Base-by-base conservation (phyloP, 495 filamentous ascomycete species). In the Massariosphaeria phaeospora region DNA sequence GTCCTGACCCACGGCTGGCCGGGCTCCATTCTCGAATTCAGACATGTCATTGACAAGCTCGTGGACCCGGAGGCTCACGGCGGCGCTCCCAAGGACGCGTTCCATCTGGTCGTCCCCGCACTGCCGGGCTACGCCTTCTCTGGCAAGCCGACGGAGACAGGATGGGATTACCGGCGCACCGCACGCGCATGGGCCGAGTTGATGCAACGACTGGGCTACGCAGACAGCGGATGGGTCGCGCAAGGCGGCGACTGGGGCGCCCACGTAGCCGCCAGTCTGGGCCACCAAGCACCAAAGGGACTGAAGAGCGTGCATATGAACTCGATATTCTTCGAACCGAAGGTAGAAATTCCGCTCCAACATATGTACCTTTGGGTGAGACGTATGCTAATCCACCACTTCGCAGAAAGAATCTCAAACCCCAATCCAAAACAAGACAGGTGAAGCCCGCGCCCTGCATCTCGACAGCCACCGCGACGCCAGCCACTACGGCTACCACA, bases 91-190 rank as follows among this genome's bases (percentile, higher is more conserved):
- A 66, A 71, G 4, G 82, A 79, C 13, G 70, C 77, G 1, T 89
- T 88, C 67, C 76, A 88, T 66, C 72, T 88, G 21, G 73, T 88
- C 9, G 81, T 76, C 8, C 85, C 85, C 2, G 84, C 82, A 10
- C 67, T 89, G 26, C 85, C 86, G 0, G 86, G 86, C 25, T 76
- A 84, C 56, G 85, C 83, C 33, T 90, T 89, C 67, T 84, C 80
- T 30, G 67, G 74, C 11, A 73, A 72, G 0, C 64, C 75, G 0
- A 73, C 70, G 40, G 74, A 77, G 67, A 77, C 69, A 49, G 75
- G 77, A 0, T 79, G 84, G 34, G 73, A 71, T 1, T 67, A 84
- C 15, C 65, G 63, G 20, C 77, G 86, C 43, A 81, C 86, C 17
- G 86, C 82, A 2, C 76, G 78, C 30, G 67, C 76, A 2, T 70